Evolutionary conservation across 2,329 filamentous ascomycete genomes (phyloP), one percentile per base, ranked within the genome.

Genomic region (Beauveria asiatica): DNA sequence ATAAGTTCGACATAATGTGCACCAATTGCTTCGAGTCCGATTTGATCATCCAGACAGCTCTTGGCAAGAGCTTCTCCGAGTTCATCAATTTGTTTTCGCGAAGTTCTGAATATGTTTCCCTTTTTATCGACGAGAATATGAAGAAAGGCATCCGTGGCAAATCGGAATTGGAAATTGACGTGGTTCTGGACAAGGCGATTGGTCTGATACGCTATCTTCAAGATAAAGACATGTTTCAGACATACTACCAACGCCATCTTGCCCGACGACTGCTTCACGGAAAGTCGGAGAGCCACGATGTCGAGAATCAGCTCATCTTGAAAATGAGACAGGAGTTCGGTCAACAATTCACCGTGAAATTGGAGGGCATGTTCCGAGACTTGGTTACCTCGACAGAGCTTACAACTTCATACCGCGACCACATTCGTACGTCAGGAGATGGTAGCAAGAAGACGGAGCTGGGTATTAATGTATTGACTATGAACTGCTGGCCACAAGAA

Each of bases 311-410:
- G 68, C 95, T 99, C 84, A 94, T 99, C 57, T 88, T 87, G 0
- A 89, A 93, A 64, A 97, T 99, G 92, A 97, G 97, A 80, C 85
- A 94, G 69, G 93, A 97, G 72, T 85, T 97, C 57, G 94, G 94
- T 44, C 96, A 95, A 71, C 87, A 92, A 66, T 97, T 97, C 71
- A 97, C 94, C 0, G 80, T 85, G 68, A 96, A 95, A 71, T 84
- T 99, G 49, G 94, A 99, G 70, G 89, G 92, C 65, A 97, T 99
- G 92, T 97, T 99, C 78, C 92, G 92, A 74, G 94, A 99, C 69
- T 92, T 97, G 83, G 85, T 87, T 17, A 85, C 92, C 13, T 97
- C 92, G 0, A 85, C 88, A 59, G 93, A 96, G 65, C 81, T 97
- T 27, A 91, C 89, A 0, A 76, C 84, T 13, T 85, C 83, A 60